These are phyloP conservation scores for Salpingoeca rosetta DNA, from an alignment of 78 protist species.

Conservation along the genomic window DNA sequence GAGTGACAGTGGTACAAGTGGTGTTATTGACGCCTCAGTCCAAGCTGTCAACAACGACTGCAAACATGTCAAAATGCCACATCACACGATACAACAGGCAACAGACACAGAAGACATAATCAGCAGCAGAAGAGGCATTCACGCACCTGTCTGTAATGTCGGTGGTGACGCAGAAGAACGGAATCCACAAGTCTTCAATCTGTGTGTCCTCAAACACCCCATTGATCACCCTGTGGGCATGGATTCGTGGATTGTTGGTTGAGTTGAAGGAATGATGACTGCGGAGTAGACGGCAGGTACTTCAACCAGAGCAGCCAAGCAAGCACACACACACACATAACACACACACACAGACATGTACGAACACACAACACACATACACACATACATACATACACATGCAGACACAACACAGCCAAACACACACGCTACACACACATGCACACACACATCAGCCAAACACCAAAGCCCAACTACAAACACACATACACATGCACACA, in stretches of 20 bases:
- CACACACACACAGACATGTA: not conserved
- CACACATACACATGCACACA: not conserved
- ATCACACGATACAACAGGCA: no score
- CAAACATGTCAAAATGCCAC: no score
- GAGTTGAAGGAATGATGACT: no score
- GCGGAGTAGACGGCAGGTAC: not conserved
- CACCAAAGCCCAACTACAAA: not conserved
- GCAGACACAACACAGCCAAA: not conserved
- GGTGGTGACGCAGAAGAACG: conserved; percentile 20
- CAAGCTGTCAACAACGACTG: no score
- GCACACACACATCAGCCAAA: not conserved
- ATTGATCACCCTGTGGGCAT: not conserved
- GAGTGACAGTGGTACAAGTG: no score
- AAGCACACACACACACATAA: not conserved
- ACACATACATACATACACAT: no score
- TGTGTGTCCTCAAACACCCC: not conserved
- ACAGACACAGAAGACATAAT: not conserved
- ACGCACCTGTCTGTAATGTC: not conserved
- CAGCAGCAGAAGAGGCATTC: not conserved
- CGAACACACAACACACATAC: not conserved
- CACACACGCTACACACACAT: not conserved
- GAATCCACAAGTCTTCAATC: conserved; percentile 20
- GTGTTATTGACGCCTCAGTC: no score
- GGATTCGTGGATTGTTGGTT: not conserved
- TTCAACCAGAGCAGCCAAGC: not conserved